phyloP scores from a whole-genome alignment of 1,139 yeast genomes.

The Yamadazyma mexicana region DNA sequence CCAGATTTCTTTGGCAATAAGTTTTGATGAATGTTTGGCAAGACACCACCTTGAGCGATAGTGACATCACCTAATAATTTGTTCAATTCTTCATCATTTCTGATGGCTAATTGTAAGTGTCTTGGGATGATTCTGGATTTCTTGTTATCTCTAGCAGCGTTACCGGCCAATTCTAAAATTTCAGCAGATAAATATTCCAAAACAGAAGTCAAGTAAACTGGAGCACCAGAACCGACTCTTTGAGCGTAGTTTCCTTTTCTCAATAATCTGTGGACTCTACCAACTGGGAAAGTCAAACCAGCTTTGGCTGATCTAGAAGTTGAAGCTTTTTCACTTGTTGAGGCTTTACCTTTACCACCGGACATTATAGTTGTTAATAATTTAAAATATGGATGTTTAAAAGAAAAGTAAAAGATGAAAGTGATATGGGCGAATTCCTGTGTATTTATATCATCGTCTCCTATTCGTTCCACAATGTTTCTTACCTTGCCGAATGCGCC shows the following conservation, averaged over 20 bases:
- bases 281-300: constrained; percentile 99
- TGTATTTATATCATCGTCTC: constrained; percentile 5
- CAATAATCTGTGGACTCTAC: constrained; percentile 96
- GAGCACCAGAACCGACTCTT: constrained; percentile 99
- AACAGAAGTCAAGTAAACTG: constrained; percentile 94
- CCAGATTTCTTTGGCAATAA: constrained; percentile 92
- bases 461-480: not conserved
- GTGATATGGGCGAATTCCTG: constrained; percentile 7
- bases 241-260: constrained; percentile 99
- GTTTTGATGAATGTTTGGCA: constrained; percentile 94
- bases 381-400: constrained; percentile 1
- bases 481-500: not conserved
- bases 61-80: constrained; percentile 62
- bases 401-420: constrained; percentile 4
- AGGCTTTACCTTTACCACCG: constrained; percentile 99
- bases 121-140: constrained; percentile 98
- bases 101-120: constrained; percentile 96
- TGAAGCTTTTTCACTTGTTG: constrained; percentile 88
- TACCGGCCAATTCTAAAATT: constrained; percentile 97
- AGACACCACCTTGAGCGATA: constrained; percentile 97
- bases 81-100: constrained; percentile 97
- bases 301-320: constrained; percentile 98
- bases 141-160: constrained; percentile 98
- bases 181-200: constrained; percentile 96
- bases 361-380: constrained; percentile 55